Percentiles rank a stretch among this genome's conserved stretches.
These are phyloP conservation scores for Capsella bursapastoris DNA, from an alignment of 345 rosid species.

Conservation along the genomic window DNA sequence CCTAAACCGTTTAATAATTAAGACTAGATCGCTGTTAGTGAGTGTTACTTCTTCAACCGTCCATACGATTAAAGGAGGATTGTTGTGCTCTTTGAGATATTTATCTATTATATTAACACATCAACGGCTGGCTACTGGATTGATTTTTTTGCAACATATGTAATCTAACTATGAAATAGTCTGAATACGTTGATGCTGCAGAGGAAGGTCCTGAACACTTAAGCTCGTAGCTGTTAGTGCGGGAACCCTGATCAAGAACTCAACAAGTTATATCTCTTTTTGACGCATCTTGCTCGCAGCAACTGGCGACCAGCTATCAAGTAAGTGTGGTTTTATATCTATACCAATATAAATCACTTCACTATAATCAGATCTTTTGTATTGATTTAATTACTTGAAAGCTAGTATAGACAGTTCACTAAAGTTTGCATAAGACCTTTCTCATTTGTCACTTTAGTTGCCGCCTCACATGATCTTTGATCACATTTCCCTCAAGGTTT, in stretches of 20 bases:
- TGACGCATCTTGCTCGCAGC: conserved; percentile 40
- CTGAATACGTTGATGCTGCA: conserved; percentile 50
- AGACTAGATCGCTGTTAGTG: neutral
- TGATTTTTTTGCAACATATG: conserved; percentile 16
- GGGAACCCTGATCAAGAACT: conserved; percentile 1
- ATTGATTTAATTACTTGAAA: neutral
- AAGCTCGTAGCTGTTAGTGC: conserved; percentile 49
- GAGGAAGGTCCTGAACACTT: conserved; percentile 53
- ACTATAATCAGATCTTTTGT: neutral
- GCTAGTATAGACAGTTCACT: neutral
- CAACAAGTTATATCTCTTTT: conserved; percentile 50
- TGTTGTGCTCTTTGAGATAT: conserved; percentile 11
- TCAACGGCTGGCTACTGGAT: conserved; percentile 8
- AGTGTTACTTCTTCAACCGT: neutral
- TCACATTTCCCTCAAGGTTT: conserved; percentile 9
- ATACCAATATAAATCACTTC: neutral
- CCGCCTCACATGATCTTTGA: neutral
- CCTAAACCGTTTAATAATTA: neutral
- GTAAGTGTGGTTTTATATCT: conserved; percentile 31
- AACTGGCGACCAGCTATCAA: conserved; percentile 25
- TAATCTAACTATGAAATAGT: conserved; percentile 44
- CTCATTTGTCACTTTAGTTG: neutral
- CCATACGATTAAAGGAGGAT: neutral
- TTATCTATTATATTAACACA: neutral
- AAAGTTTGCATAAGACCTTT: neutral